Evolutionary conservation across 192 early-diverging fungal genomes (phyloP).

Genomic region (Coemansia erecta): DNA sequence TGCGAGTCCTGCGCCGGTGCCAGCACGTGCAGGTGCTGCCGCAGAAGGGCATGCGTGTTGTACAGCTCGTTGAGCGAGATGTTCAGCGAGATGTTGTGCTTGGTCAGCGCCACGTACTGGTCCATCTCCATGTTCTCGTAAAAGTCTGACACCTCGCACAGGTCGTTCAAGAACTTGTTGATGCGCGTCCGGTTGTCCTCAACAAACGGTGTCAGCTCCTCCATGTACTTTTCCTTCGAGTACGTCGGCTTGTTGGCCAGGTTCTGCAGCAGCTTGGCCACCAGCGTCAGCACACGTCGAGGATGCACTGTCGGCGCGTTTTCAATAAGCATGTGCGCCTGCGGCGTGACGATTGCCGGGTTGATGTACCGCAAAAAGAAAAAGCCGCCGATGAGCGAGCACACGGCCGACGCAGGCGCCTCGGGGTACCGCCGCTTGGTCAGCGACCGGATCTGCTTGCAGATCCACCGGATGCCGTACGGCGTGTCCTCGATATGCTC

Average conservation of each 20-base stretch:
- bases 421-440: constrained; percentile 93
- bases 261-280: constrained; percentile 94
- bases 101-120: constrained; percentile 93
- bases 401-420: constrained; percentile 81
- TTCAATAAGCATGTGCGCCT: constrained; percentile 92
- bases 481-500: constrained; percentile 79
- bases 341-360: constrained; percentile 95
- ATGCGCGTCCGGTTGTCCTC: constrained; percentile 83
- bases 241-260: constrained; percentile 92
- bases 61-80: constrained; percentile 95
- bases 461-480: constrained; percentile 97
- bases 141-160: constrained; percentile 94
- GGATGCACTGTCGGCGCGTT: constrained; percentile 74
- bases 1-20: constrained; percentile 79
- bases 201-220: constrained; percentile 83
- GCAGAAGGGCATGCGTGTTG: constrained; percentile 82
- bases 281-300: constrained; percentile 84
- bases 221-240: constrained; percentile 91
- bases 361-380: constrained; percentile 97
- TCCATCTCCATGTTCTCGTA: constrained; percentile 97
- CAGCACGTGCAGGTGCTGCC: constrained; percentile 78
- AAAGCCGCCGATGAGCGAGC: constrained; percentile 95
- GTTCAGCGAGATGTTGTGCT: constrained; percentile 83
- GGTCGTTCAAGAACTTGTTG: constrained; percentile 83
- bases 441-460: constrained; percentile 93